phyloP scores from a whole-genome alignment of 2,329 filamentous ascomycete genomes.

The Daldinia sp. region DNA sequence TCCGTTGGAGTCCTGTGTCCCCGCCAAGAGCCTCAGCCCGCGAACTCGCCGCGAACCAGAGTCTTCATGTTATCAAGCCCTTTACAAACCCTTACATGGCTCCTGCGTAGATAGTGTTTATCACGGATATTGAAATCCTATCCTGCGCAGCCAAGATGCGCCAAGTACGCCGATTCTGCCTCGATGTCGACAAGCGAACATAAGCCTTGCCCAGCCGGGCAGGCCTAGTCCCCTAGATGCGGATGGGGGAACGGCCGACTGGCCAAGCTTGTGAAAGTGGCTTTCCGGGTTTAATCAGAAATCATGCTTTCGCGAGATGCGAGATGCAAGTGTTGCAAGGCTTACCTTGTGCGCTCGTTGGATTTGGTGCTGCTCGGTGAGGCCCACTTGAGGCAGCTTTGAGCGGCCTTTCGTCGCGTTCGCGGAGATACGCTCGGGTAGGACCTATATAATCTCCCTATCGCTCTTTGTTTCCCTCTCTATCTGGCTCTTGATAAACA shows the following conservation, averaged over 20 bases:
- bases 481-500: constrained; percentile 15
- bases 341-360: background rate
- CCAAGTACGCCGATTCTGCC: constrained; percentile 26
- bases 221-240: constrained; percentile 19
- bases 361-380: constrained; percentile 22
- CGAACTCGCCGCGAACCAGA: constrained; percentile 30
- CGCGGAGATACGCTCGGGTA: constrained; percentile 9
- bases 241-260: constrained; percentile 9
- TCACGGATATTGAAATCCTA: constrained; percentile 31
- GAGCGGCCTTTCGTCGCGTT: background rate
- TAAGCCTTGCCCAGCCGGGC: constrained; percentile 22
- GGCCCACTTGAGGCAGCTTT: constrained; percentile 9
- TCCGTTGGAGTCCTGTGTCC: background rate
- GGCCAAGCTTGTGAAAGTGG: constrained; percentile 13
- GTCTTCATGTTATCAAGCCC: background rate
- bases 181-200: constrained; percentile 12
- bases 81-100: constrained; percentile 14
- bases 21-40: constrained; percentile 38
- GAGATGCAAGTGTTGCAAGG: constrained; percentile 6
- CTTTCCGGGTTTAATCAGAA: constrained; percentile 10
- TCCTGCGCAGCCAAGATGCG: constrained; percentile 25
- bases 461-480: constrained; percentile 9
- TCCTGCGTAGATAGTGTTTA: no score
- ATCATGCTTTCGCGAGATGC: constrained; percentile 23
- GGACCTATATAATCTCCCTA: constrained; percentile 31